Conservation (phyloP, 495 filamentous ascomycete species). For the Penicillium paradoxum region DNA sequence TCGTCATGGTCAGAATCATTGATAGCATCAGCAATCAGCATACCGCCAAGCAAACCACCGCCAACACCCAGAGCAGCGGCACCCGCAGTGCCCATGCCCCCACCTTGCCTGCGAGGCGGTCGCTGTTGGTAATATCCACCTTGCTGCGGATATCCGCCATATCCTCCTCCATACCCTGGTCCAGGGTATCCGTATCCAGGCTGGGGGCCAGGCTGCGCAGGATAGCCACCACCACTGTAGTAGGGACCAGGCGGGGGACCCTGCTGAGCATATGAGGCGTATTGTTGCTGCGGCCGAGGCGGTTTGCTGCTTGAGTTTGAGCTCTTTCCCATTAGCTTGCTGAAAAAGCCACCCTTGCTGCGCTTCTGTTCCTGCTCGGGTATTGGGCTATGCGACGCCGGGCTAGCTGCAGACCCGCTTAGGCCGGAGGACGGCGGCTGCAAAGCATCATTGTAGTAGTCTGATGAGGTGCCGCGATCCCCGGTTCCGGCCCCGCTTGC, state of each 20-base stretch:
- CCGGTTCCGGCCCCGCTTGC: constrained; percentile 1
- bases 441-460: constrained; percentile 38
- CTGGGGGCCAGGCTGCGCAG: constrained; percentile 31
- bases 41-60: constrained; percentile 69
- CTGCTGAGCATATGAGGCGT: constrained; percentile 22
- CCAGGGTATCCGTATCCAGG: constrained; percentile 33
- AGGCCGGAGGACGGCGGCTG: constrained; percentile 20
- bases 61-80: constrained; percentile 73
- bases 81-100: constrained; percentile 61
- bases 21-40: constrained; percentile 57
- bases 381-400: constrained; percentile 18
- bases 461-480: constrained; percentile 32
- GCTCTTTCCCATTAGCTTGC: constrained; percentile 47
- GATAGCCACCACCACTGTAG: constrained; percentile 30
- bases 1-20: constrained; percentile 48
- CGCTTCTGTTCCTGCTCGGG: constrained; percentile 31
- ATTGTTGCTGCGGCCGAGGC: constrained; percentile 23
- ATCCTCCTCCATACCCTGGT: constrained; percentile 19
- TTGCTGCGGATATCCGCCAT: constrained; percentile 38
- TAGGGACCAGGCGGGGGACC: constrained; percentile 23
- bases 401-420: constrained; percentile 21
- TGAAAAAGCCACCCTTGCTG: constrained; percentile 40
- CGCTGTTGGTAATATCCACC: constrained; percentile 42
- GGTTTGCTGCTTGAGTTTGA: constrained; percentile 18
- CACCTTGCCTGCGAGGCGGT: constrained; percentile 25